These are phyloP conservation scores for Xylariales sp. DNA, from an alignment of 2,329 filamentous ascomycete species.

Conservation along the genomic window DNA sequence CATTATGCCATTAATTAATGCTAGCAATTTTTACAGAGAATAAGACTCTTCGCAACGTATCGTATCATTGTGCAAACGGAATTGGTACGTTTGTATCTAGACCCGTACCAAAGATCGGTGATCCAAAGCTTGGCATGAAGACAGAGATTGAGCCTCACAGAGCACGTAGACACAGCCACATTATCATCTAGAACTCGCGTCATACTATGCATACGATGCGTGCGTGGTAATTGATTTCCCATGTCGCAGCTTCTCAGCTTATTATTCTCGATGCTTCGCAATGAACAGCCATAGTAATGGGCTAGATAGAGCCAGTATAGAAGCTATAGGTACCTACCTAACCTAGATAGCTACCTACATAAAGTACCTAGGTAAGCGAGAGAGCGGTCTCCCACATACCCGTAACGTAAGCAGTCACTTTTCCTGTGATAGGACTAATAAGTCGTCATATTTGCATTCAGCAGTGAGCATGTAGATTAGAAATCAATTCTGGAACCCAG, in stretches of 20 bases:
- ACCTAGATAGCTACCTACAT: too few relatives aligned
- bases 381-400: neutral
- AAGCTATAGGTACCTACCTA: neutral
- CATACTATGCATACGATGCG: neutral
- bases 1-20: too few relatives aligned
- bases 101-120: too few relatives aligned
- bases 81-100: too few relatives aligned
- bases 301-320: neutral
- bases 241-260: neutral
- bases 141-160: neutral
- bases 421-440: neutral
- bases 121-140: too few relatives aligned
- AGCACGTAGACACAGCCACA: neutral
- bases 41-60: too few relatives aligned
- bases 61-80: too few relatives aligned
- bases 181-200: neutral
- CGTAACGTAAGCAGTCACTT: neutral
- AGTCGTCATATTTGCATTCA: neutral
- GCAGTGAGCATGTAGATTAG: neutral
- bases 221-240: too few relatives aligned
- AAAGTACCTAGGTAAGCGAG: neutral
- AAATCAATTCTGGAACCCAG: neutral
- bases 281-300: too few relatives aligned
- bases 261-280: neutral
- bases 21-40: too few relatives aligned